Evolutionary conservation across 176 grass and related monocot species (phyloP), one percentile per base, ranked within the genome.

Genomic region (Avena eriantha): DNA sequence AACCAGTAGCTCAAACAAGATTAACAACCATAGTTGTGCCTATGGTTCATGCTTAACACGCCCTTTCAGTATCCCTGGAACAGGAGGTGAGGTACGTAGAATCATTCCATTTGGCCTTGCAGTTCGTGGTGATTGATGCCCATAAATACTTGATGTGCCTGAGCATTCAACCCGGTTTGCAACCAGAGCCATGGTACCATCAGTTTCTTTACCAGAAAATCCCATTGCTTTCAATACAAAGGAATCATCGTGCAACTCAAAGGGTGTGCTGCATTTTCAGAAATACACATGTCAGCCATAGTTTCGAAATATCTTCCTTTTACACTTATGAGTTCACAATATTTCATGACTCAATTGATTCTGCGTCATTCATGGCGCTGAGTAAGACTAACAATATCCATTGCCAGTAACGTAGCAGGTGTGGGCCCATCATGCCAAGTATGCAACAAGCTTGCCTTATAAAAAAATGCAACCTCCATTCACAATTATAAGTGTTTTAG

Each of bases 151-250:
- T 34, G 75, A 75, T 69, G 80, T 78, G 87, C 81, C 88, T 29
- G 92, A 96, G 81, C 86, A 95, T 82, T 94, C 94, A 26, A 80
- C 94, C 63, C 81, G 90, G 77, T 94, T 91, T 64, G 90, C 76
- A 82, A 50, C 72, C 29, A 69, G 51, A 18, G 83, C 84, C 64
- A 86, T 56, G 22, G 79, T 48, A 47, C 36, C 72, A 56, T 88
- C 86, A 57, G 69, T 84, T 84, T 90, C 80, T 82, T 90, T 94
- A 73, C 92, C 89, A 39, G 86, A 87, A 69, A 94, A 88, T 74
- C 94, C 89, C 97, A 98, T 94, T 91, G 92, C 97, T 90, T 98
- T 94, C 56, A 98, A 68, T 41, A 98, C 92, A 88, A 90, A 96
- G 5, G 92, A 91, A 93, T 98, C 97, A 79, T 98, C 97, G 19